phyloP scores from a whole-genome alignment of 345 rosid genomes.

The Reutealis trisperma region DNA sequence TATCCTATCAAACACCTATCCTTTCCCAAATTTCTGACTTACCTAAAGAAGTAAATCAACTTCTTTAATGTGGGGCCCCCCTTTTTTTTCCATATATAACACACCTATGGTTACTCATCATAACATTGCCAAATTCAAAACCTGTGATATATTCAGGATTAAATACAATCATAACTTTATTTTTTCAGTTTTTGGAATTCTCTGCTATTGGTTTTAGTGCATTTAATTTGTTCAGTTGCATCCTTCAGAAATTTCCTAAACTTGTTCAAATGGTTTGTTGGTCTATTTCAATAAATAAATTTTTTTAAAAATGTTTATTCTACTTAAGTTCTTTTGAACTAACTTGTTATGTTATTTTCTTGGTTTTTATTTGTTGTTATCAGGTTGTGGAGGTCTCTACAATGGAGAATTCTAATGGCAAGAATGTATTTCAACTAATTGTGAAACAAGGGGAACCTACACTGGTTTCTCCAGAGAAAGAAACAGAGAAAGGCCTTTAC shows the following conservation, averaged over 20 bases:
- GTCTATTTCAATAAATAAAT: neutral
- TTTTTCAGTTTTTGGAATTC: neutral
- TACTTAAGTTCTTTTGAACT: neutral
- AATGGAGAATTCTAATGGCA: conserved; percentile 55
- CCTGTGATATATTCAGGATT: neutral
- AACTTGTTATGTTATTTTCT: neutral
- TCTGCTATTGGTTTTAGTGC: too few relatives aligned
- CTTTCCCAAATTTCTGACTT: conserved; percentile 17
- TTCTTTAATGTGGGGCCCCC: conserved; percentile 6
- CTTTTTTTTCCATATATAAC: conserved; percentile 23
- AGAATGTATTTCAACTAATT: conserved; percentile 34
- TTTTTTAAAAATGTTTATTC: conserved; percentile 1
- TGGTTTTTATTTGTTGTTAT: conserved; percentile 8
- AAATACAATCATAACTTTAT: conserved; percentile 11
- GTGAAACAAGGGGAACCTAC: conserved; percentile 62
- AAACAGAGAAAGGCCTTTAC: conserved; percentile 71
- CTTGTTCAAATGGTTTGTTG: conserved; percentile 16
- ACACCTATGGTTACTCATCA: neutral
- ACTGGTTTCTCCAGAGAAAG: conserved; percentile 63
- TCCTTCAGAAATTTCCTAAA: neutral
- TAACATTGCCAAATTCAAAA: neutral
- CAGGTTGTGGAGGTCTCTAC: conserved; percentile 48
- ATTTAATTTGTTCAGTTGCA: neutral
- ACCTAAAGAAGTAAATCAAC: conserved; percentile 10
- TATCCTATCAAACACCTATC: conserved; percentile 24